Evolutionary conservation across 1,139 yeast species (phyloP), one percentile per base, ranked within the genome.

Genomic region (Geotrichum klebahnii): DNA sequence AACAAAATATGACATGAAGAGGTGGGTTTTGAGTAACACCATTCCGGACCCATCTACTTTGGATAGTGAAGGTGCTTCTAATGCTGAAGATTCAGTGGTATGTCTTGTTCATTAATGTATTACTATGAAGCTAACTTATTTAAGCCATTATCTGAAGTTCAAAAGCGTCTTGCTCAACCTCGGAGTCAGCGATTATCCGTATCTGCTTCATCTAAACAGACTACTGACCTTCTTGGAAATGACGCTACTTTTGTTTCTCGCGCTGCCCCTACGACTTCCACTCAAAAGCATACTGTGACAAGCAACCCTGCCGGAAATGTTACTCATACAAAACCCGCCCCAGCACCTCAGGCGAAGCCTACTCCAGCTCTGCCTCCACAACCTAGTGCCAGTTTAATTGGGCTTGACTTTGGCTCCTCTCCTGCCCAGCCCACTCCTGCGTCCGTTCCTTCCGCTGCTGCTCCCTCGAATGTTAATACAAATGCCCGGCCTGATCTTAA

Each of bases 1-100:
- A 57, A 89, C 96, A 5, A 92, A 92, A 67, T 92, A 92, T 64
- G 97, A 88, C 59, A 65, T 84, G 70, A 87, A 83, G 68, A 84
- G 90, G 64, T 92, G 98, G 98, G 81, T 76, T 12, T 65, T 70
- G 17, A 68, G 78, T 22, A 55, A 74, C 3, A 64, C 63, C 4
- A 65, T 80, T 19, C 90, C 90, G 3, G 81, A 82, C 58, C 87
- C 89, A 1, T 66, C 75, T 56, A 65, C 78, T 1, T 50, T 67
- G 31, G 63, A 61, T 39, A 3, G 23, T 12, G 24, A 24, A 9
- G 43, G 23, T 33, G 16, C 16, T n/a, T 9, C 33, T 5, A 24
- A 22, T 26, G 22, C 42, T 6, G 42, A 38, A 38, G 42, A 38
- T 14, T 24, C 42, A 4, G 42, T 38, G 29, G 42, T 38, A 38